Percentiles rank a stretch among this genome's conserved stretches.
Evolutionary conservation across 164 flowering plant genomes (phyloP).

Genomic region (Nymphaea thermarum): DNA sequence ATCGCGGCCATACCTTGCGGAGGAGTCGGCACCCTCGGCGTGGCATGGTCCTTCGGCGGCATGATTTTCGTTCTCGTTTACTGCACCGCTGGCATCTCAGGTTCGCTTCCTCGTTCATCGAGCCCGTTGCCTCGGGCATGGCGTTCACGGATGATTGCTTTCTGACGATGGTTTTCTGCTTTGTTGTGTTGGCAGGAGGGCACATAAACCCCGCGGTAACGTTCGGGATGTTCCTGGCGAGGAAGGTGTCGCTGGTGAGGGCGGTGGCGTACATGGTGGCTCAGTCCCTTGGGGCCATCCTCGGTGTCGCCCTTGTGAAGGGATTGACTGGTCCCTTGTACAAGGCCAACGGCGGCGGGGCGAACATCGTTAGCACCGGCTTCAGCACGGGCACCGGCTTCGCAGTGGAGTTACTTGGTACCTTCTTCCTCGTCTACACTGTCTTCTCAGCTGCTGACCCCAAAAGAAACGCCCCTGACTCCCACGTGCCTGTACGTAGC

Average conservation of each 20-base stretch:
- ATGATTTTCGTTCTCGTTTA: conserved; percentile 37
- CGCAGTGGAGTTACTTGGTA: conserved; percentile 35
- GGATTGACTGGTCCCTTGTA: conserved; percentile 4
- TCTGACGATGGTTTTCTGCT: not conserved
- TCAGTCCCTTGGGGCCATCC: conserved; percentile 35
- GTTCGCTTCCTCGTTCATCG: conserved; percentile 4
- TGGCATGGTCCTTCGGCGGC: conserved; percentile 39
- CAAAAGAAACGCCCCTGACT: conserved; percentile 32
- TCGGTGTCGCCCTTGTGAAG: conserved; percentile 30
- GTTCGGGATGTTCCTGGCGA: conserved; percentile 31
- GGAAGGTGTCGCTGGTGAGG: conserved; percentile 28
- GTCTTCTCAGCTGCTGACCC: conserved; percentile 42
- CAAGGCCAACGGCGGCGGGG: conserved; percentile 20
- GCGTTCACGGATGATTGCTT: not conserved
- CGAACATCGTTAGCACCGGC: conserved; percentile 17
- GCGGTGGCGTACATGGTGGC: conserved; percentile 29
- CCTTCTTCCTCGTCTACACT: conserved; percentile 24
- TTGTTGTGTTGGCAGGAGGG: conserved; percentile 15
- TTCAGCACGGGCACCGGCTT: conserved; percentile 27
- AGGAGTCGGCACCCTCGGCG: conserved; percentile 31
- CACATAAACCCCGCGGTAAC: conserved; percentile 43
- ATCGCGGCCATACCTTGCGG: conserved; percentile 11
- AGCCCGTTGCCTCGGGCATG: not conserved
- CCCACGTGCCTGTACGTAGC: conserved; percentile 29
- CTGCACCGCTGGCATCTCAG: conserved; percentile 41